Evolutionary conservation across 73 alveolate species (phyloP), one percentile per base, ranked within the genome.

Genomic region (Paramecium bursaria): DNA sequence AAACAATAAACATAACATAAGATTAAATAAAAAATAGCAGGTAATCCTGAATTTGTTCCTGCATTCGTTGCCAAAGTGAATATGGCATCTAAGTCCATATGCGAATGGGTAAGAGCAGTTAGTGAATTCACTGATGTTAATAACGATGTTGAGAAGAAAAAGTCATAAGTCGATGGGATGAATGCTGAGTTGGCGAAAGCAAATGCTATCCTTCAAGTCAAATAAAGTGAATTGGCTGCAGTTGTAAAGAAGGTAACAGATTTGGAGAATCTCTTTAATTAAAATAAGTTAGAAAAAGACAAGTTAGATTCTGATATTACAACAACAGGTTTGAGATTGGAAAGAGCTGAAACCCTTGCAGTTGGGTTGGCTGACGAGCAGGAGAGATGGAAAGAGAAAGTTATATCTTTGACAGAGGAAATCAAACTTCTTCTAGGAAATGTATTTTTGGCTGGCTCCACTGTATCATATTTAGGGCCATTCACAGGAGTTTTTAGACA

Each of bases 401-500:
- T 90, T 11, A 92, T 67, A 4, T 86, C 85, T 42, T 74, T 95
- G 48, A 49, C 88, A 1, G 94, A 85, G 75, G 94, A 88, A 60
- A 92, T 95, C 13, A 79, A 85, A 60, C 60, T 89, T 21, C 79
- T 94, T 50, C 86, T 94, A n/a, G 99, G 98, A 2, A 94, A 96
- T 86, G 98, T 94, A 19, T 89, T 96, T 42, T 77, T 96, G 3
- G 94, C 97, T 33, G 92, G 97, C 54, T 94, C 98, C 23, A 88
- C 92, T 14, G 95, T 96, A 21, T 87, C 98, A n/a, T 96, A 96
- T 86, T 88, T 87, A 60, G 99, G 99, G 3, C 98, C 98, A 30
- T 96, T 96, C 67, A 91, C 97, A 13, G 97, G 95, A 61, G 90
- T 85, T 42, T 94, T 86, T 85, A 92, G 99, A 82, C 90, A 93